Conservation (phyloP, 2,329 filamentous ascomycete genomes). For the Trichoderma koningii region DNA sequence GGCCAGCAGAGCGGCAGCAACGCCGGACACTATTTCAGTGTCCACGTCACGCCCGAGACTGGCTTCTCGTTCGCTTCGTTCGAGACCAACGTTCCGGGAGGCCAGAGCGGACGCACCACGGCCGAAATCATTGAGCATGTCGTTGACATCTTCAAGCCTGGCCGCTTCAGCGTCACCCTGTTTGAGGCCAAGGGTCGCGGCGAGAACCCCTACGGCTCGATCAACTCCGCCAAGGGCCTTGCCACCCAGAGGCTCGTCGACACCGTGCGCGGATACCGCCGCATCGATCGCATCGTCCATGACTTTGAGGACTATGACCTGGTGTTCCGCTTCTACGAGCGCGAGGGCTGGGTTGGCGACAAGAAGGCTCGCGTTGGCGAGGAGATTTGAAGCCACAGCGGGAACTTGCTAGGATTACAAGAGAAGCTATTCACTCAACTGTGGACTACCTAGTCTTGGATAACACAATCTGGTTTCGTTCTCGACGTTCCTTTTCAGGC, state of each 20-base stretch:
- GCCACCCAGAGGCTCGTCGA: conserved; percentile 65
- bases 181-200: conserved; percentile 79
- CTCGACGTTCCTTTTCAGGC: conserved; percentile 18
- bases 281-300: conserved; percentile 93
- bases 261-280: conserved; percentile 78
- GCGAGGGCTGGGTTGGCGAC: conserved; percentile 70
- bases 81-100: conserved; percentile 94
- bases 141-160: conserved; percentile 92
- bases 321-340: conserved; percentile 94
- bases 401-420: background rate
- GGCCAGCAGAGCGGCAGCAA: conserved; percentile 41
- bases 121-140: conserved; percentile 91
- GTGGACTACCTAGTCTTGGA: background rate
- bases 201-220: conserved; percentile 46
- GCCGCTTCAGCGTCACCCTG: conserved; percentile 94
- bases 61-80: conserved; percentile 98
- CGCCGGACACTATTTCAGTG: conserved; percentile 89
- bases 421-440: no score
- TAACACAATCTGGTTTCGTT: conserved; percentile 9
- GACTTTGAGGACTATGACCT: conserved; percentile 97
- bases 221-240: conserved; percentile 43
- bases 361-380: conserved; percentile 58
- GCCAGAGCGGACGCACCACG: conserved; percentile 84
- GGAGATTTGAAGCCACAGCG: conserved; percentile 36
- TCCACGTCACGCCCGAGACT: conserved; percentile 96